A percentile compares a stretch with the other conserved stretches of the same genome.
Evolutionary conservation across 2,329 filamentous ascomycete species (phyloP).

Genomic region (Laburnicola sp.): DNA sequence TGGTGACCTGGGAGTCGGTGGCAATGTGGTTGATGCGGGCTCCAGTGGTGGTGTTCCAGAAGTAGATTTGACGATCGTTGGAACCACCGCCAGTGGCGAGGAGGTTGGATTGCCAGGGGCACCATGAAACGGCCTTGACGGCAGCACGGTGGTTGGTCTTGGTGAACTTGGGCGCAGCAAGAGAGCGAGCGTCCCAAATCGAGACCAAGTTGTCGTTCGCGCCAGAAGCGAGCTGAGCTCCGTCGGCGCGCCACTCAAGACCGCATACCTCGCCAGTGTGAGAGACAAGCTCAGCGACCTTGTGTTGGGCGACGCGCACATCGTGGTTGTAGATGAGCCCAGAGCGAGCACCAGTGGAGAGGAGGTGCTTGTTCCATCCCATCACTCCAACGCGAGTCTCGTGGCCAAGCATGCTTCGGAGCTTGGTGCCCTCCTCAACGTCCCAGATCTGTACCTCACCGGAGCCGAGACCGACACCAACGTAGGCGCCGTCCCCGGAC

Average conservation of each 20-base stretch:
- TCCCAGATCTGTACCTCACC: slow-evolving; percentile 99
- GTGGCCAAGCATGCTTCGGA: slow-evolving; percentile 98
- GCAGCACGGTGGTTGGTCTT: slow-evolving; percentile 99
- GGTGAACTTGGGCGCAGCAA: slow-evolving; percentile 94
- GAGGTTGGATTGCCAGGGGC: slow-evolving; percentile 97
- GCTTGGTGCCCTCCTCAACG: slow-evolving; percentile 89
- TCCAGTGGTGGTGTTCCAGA: slow-evolving; percentile 99
- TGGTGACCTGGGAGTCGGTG: slow-evolving; percentile 96
- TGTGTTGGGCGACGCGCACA: slow-evolving; percentile 96
- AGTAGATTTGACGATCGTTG: slow-evolving; percentile 97
- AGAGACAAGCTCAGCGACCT: slow-evolving; percentile 93
- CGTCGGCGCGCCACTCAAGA: slow-evolving; percentile 95
- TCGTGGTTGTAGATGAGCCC: slow-evolving; percentile 98
- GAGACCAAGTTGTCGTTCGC: slow-evolving; percentile 99
- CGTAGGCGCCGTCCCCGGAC: slow-evolving; percentile 96
- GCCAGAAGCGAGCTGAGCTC: slow-evolving; percentile 93
- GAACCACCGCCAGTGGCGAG: slow-evolving; percentile 95
- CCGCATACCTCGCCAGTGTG: slow-evolving; percentile 98
- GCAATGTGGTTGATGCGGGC: slow-evolving; percentile 99
- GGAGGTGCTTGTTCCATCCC: slow-evolving; percentile 97
- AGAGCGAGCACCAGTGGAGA: slow-evolving; percentile 92
- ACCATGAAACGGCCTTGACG: slow-evolving; percentile 98
- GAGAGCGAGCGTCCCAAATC: slow-evolving; percentile 96
- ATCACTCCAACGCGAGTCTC: slow-evolving; percentile 96
- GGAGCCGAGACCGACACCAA: slow-evolving; percentile 89